Percentiles rank a stretch among this genome's conserved stretches.
Evolutionary conservation across 192 early-diverging fungal genomes (phyloP).

Genomic region (Radiomyces spectabilis): DNA sequence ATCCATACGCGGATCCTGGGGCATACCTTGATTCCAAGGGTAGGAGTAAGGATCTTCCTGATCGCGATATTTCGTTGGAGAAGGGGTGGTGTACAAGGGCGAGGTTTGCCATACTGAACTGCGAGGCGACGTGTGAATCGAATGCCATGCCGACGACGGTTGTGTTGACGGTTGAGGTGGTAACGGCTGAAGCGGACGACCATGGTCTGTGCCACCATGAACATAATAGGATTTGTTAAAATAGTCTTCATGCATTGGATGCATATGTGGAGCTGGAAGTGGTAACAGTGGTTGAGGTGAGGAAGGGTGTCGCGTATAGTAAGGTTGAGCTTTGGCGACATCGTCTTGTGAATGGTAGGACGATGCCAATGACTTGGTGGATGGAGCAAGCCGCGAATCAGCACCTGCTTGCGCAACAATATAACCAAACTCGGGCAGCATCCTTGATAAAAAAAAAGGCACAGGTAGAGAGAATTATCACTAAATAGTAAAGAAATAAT

Average conservation of each 20-base stretch:
- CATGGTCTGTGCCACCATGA: too few species aligned
- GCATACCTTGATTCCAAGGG: too few species aligned
- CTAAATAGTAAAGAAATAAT: too few species aligned
- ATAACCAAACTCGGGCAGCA: slow-evolving; percentile 31
- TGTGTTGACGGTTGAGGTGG: too few species aligned
- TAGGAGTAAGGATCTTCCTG: not conserved
- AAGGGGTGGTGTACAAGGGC: not conserved
- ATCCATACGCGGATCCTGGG: too few species aligned
- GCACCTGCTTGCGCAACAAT: slow-evolving; percentile 32
- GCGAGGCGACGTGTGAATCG: too few species aligned
- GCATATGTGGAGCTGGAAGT: slow-evolving; percentile 1
- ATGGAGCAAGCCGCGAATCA: slow-evolving; percentile 8
- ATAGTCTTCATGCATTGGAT: not conserved
- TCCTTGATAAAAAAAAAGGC: slow-evolving; percentile 4
- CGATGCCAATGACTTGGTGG: not conserved
- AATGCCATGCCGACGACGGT: too few species aligned
- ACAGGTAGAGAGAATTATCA: not conserved
- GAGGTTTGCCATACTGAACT: too few species aligned
- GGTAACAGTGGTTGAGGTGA: slow-evolving; percentile 2
- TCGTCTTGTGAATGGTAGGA: not conserved
- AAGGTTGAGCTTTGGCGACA: not conserved
- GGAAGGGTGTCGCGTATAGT: slow-evolving; percentile 10
- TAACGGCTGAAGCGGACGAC: too few species aligned
- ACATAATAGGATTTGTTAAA: not conserved
- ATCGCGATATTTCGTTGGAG: not conserved